Conservation (phyloP, 257 asterid genomes). For the Solanum boliviense region DNA sequence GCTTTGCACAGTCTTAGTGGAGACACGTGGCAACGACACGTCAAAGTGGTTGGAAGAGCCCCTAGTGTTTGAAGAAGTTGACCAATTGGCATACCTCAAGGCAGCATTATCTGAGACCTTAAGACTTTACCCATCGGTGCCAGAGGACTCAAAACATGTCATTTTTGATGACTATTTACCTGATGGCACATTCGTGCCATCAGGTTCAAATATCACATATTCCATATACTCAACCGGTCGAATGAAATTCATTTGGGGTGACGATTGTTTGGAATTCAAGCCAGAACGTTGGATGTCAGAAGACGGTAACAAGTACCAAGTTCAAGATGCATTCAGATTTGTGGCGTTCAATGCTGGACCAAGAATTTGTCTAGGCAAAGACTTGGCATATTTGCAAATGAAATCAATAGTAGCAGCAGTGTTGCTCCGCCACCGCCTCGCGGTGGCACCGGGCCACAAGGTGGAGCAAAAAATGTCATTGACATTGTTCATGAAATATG, state of each 20-base stretch:
- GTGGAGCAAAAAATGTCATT: conserved; percentile 60
- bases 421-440: conserved; percentile 39
- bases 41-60: conserved; percentile 40
- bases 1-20: conserved; percentile 17
- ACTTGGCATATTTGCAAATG: conserved; percentile 53
- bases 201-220: conserved; percentile 46
- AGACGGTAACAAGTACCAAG: conserved; percentile 25
- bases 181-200: conserved; percentile 55
- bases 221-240: conserved; percentile 54
- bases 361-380: conserved; percentile 46
- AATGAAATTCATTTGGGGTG: conserved; percentile 56
- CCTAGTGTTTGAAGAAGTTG: conserved; percentile 50
- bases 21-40: conserved; percentile 33
- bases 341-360: conserved; percentile 59
- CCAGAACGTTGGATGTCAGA: conserved; percentile 61
- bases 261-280: conserved; percentile 39
- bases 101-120: conserved; percentile 58
- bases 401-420: conserved; percentile 50
- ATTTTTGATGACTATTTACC: conserved; percentile 40
- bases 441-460: conserved; percentile 36
- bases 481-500: conserved; percentile 57
- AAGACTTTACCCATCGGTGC: conserved; percentile 59
- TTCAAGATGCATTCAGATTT: conserved; percentile 30
- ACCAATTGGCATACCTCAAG: conserved; percentile 39
- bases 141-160: conserved; percentile 56